phyloP scores from a whole-genome alignment of 345 rosid genomes.

The Capsella bursapastoris region DNA sequence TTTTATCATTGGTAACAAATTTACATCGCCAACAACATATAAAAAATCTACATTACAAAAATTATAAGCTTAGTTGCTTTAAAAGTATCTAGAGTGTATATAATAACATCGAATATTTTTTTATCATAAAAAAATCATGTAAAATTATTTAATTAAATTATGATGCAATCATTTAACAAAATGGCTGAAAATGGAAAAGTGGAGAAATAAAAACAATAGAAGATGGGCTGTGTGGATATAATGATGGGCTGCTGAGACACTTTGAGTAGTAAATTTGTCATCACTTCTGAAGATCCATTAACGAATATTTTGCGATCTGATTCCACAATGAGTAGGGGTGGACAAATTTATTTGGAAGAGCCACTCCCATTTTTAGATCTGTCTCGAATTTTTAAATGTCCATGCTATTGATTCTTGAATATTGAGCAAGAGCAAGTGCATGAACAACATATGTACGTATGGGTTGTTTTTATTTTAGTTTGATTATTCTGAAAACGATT shows the following conservation, averaged over 20 bases:
- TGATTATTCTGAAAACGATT: neutral
- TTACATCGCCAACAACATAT: too few relatives aligned
- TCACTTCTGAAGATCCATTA: constrained; percentile 11
- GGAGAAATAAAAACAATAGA: neutral
- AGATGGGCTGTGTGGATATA: constrained; percentile 30
- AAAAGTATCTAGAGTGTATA: neutral
- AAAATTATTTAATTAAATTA: neutral
- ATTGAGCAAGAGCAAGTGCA: neutral
- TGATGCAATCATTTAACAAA: neutral
- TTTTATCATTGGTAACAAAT: too few relatives aligned
- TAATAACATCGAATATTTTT: neutral
- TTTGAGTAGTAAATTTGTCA: neutral
- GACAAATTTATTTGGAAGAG: neutral
- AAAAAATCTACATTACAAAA: too few relatives aligned
- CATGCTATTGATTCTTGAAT: neutral
- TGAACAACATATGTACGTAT: neutral
- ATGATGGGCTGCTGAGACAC: constrained; percentile 25
- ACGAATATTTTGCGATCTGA: neutral
- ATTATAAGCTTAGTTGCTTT: too few relatives aligned
- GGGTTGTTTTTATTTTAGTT: neutral
- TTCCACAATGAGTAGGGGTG: neutral
- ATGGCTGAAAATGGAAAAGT: neutral
- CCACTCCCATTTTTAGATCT: constrained; percentile 5
- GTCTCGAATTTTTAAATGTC: constrained; percentile 17
- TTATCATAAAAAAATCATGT: neutral